Conservation (phyloP, 2,329 filamentous ascomycete species). For the Beauveria pseudobassiana region DNA sequence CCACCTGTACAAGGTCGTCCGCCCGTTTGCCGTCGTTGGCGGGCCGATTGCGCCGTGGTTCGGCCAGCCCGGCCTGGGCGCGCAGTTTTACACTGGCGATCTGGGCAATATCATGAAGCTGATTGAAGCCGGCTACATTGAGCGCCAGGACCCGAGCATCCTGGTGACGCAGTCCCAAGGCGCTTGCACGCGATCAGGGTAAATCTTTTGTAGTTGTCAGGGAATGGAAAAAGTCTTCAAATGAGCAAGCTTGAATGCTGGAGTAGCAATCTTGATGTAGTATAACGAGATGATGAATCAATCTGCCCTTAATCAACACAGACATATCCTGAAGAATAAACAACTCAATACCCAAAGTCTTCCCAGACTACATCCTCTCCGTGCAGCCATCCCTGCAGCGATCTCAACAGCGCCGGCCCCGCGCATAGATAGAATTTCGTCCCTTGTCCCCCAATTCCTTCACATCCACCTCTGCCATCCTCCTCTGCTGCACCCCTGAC, state of each 20-base stretch:
- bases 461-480: constrained; percentile 37
- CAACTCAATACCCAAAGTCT: constrained; percentile 50
- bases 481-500: constrained; percentile 25
- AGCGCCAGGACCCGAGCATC: constrained; percentile 20
- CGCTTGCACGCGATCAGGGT: background rate
- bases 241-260: background rate
- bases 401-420: constrained; percentile 32
- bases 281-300: background rate
- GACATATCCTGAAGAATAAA: no score
- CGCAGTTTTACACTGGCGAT: constrained; percentile 24
- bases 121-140: constrained; percentile 25
- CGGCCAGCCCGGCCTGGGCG: constrained; percentile 40
- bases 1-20: constrained; percentile 37
- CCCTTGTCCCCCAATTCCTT: constrained; percentile 27
- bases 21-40: constrained; percentile 29
- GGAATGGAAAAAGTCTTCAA: no score
- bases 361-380: constrained; percentile 50
- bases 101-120: constrained; percentile 23
- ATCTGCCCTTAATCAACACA: background rate
- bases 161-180: background rate
- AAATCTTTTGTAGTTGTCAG: no score
- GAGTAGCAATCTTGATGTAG: background rate
- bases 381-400: constrained; percentile 42
- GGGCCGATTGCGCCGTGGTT: constrained; percentile 44
- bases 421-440: constrained; percentile 47